A percentile compares a stretch with the other conserved stretches of the same genome.
These are phyloP conservation scores for Peronosclerospora sorghi DNA, from an alignment of 352 stramenopile genomes.

Conservation along the genomic window DNA sequence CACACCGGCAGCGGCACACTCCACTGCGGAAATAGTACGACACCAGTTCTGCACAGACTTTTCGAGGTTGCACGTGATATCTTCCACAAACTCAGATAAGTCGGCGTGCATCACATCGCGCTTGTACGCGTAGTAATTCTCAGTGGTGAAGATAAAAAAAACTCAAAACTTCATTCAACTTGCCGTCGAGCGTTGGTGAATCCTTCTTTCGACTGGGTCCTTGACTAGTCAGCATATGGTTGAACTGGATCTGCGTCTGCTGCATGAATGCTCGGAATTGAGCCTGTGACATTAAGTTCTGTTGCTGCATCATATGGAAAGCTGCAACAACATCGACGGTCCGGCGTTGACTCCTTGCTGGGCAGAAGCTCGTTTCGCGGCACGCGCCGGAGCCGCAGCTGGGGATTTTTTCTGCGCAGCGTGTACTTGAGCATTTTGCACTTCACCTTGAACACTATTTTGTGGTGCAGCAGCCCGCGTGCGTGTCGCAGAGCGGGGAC, in stretches of 20 bases:
- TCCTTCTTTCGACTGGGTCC: slow-evolving; percentile 1
- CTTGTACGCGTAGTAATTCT: not conserved
- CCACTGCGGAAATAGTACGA: not conserved
- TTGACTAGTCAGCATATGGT: not conserved
- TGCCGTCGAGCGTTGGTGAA: slow-evolving; percentile 2
- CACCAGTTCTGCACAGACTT: slow-evolving; percentile 6
- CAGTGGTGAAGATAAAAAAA: slow-evolving; percentile 2
- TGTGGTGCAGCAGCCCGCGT: not conserved
- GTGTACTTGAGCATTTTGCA: too few species aligned
- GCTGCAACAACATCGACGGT: not conserved
- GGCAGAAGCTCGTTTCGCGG: not conserved
- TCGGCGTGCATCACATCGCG: slow-evolving; percentile 2
- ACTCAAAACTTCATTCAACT: slow-evolving; percentile 2
- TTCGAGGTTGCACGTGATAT: slow-evolving; percentile 1
- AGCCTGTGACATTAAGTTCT: not conserved
- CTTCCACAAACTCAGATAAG: too few species aligned
- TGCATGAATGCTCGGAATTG: not conserved
- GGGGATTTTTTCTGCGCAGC: too few species aligned
- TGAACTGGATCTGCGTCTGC: not conserved
- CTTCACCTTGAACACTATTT: too few species aligned
- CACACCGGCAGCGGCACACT: not conserved
- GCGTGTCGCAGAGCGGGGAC: not conserved
- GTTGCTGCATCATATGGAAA: not conserved
- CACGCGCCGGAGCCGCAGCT: not conserved
- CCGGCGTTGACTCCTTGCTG: not conserved